Conservation (phyloP, 345 rosid species). For the Eucalyptus cladocalyx region DNA sequence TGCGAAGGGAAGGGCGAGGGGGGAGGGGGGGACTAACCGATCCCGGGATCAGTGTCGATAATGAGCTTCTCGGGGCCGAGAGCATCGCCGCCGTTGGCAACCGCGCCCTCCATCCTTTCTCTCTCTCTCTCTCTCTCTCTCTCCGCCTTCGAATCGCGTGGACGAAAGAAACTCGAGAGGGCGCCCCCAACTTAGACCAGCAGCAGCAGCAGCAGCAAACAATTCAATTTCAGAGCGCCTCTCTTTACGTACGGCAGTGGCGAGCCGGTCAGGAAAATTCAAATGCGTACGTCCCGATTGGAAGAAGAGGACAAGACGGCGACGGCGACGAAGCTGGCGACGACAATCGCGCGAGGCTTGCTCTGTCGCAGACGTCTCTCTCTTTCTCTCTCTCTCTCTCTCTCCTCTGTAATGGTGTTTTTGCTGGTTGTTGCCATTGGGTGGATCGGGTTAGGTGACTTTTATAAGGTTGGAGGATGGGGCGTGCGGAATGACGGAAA, state of each 20-base stretch:
- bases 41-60: constrained; percentile 97
- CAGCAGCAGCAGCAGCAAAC: not conserved
- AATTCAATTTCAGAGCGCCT: not conserved
- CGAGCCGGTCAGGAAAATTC: not conserved
- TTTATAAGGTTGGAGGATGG: not conserved
- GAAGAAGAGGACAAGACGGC: not conserved
- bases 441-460: fast-evolving
- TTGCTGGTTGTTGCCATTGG: not conserved
- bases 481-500: not conserved
- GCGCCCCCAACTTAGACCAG: not conserved
- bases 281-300: not conserved
- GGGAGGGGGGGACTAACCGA: constrained; percentile 42
- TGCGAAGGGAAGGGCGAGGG: not conserved
- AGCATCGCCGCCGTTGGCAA: constrained; percentile 4
- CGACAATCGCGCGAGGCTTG: not conserved
- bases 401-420: not conserved
- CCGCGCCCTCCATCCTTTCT: not conserved
- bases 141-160: too few species aligned
- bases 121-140: not conserved
- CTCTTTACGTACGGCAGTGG: not conserved
- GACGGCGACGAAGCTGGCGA: not conserved
- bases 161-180: too few species aligned
- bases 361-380: not conserved
- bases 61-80: constrained; percentile 52
- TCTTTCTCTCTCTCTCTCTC: not conserved